These are phyloP conservation scores for Coemansia sp. DNA, from an alignment of 192 early-diverging fungal species.

Conservation along the genomic window DNA sequence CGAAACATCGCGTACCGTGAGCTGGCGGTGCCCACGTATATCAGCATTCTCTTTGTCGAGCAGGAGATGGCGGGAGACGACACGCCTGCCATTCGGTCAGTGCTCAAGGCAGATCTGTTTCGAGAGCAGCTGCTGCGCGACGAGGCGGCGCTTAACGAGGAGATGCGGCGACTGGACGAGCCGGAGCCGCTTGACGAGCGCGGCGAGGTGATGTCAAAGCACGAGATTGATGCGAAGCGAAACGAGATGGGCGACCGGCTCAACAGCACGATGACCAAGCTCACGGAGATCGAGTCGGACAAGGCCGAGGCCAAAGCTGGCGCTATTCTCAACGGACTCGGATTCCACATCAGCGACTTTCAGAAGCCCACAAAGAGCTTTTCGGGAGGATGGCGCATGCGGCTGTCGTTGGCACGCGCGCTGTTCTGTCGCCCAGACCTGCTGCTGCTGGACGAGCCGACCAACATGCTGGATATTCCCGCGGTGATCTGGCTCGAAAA, in stretches of 20 bases:
- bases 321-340: slow-evolving; percentile 93
- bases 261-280: slow-evolving; percentile 79
- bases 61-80: slow-evolving; percentile 97
- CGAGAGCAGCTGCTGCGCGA: slow-evolving; percentile 86
- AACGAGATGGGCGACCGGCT: slow-evolving; percentile 60
- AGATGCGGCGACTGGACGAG: slow-evolving; percentile 44
- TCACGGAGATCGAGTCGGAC: slow-evolving; percentile 95
- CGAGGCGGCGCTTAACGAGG: slow-evolving; percentile 67
- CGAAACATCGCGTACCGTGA: slow-evolving; percentile 82
- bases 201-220: slow-evolving; percentile 55
- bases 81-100: slow-evolving; percentile 80
- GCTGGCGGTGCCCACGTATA: slow-evolving; percentile 83
- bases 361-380: slow-evolving; percentile 87
- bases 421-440: slow-evolving; percentile 95
- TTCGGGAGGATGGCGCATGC: slow-evolving; percentile 99
- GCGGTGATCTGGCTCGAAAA: slow-evolving; percentile 98
- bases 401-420: slow-evolving; percentile 92
- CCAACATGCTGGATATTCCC: slow-evolving; percentile 92
- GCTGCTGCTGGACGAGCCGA: slow-evolving; percentile 89
- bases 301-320: slow-evolving; percentile 97
- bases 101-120: slow-evolving; percentile 91
- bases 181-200: slow-evolving; percentile 44
- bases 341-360: slow-evolving; percentile 80
- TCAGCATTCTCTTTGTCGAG: slow-evolving; percentile 95
- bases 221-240: slow-evolving; percentile 60